These are phyloP conservation scores for Aspergillus bertholletiae DNA, from an alignment of 495 filamentous ascomycete species.

Conservation along the genomic window DNA sequence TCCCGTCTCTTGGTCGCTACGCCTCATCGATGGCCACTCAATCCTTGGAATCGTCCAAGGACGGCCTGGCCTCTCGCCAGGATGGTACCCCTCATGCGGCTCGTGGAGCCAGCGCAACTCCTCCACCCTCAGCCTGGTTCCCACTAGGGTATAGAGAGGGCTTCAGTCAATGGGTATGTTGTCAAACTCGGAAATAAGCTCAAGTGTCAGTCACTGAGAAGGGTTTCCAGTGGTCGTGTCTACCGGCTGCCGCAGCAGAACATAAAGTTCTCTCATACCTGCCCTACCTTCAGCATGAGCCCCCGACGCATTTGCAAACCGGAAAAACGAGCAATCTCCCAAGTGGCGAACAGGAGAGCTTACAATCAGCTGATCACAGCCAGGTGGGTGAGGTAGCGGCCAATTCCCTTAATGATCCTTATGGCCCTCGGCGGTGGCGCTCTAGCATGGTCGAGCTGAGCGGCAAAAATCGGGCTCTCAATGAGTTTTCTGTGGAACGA, in stretches of 20 bases:
- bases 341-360: conserved; percentile 38
- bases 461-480: conserved; percentile 82
- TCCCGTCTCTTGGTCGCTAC: conserved; percentile 13
- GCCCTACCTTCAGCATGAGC: conserved; percentile 73
- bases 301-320: conserved; percentile 67
- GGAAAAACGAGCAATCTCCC: conserved; percentile 45
- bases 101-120: conserved; percentile 37
- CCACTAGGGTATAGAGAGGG: conserved; percentile 89
- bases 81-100: conserved; percentile 32
- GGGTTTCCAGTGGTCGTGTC: conserved; percentile 67
- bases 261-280: conserved; percentile 85
- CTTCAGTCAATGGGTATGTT: conserved; percentile 83
- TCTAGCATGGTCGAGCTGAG: conserved; percentile 79
- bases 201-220: conserved; percentile 9
- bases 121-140: conserved; percentile 52
- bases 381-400: conserved; percentile 36
- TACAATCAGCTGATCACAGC: conserved; percentile 36
- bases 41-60: conserved; percentile 30
- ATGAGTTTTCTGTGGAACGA: conserved; percentile 90
- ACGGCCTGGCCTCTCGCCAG: conserved; percentile 24
- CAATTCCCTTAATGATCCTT: conserved; percentile 65
- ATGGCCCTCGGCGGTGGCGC: conserved; percentile 82
- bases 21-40: conserved; percentile 42
- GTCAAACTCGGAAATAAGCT: conserved; percentile 3
- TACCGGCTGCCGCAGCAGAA: conserved; percentile 81